Evolutionary conservation across 1,284 basidiomycete species (phyloP), one percentile per base, ranked within the genome.

Genomic region (Amylostereum chailletii): DNA sequence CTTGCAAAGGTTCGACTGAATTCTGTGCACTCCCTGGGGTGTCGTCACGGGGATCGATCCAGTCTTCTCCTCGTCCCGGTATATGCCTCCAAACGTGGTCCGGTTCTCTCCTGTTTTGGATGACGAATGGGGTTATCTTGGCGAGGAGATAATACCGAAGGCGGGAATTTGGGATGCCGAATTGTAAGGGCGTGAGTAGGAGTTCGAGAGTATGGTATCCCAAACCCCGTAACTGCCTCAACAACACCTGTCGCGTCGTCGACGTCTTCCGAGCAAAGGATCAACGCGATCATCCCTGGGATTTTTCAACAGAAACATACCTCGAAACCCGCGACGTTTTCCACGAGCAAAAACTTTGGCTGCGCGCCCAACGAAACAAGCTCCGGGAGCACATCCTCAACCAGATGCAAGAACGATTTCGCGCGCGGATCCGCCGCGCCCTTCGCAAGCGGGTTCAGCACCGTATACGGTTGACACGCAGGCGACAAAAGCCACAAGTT

Each of bases 281-380:
- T 19, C 19, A 19, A 19, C 19, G 19, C 19, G 19, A 19, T 19
- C 19, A 19, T 19, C 19, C 19, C 19, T 19, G 19, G 19, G 19
- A 19, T 19, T 19, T 19, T 19, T 19, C 34, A 34, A 47, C 36
- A 46, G 45, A 19, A 30, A 65, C 66, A 55, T 60, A 86, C 86
- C 78, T 87, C 83, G 55, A 90, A 90, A 10, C 86, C 86, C 10
- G 80, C 83, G 4, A 90, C 86, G 57, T 90, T 90, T 60, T 90
- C 86, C 5, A 90, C 68, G 6, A 90, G 69, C 27, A 90, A 60
- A 54, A 72, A 74, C 4, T 62, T 67, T 3, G 86, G 86, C 46
- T 79, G 74, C 3, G 61, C 60, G 32, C 66, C 59, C 7, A 58
- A 58, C 9, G 55, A 51, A 5, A 66, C 74, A 41, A 90, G 63